Percentiles rank a stretch among this genome's conserved stretches.
These are phyloP conservation scores for Skeletonema potamos DNA, from an alignment of 108 stramenopile genomes.

Conservation along the genomic window DNA sequence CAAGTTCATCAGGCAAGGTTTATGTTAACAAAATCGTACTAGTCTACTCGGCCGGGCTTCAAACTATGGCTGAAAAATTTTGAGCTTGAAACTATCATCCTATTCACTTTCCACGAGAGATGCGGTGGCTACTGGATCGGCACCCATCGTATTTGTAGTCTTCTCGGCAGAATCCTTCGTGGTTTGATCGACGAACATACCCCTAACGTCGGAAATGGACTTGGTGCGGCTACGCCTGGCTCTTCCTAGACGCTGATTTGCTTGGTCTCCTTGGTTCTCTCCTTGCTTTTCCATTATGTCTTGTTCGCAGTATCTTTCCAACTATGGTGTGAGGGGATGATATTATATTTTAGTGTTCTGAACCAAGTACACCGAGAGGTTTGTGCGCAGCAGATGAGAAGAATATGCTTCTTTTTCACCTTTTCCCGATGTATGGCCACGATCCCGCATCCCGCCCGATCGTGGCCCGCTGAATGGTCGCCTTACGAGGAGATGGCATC, in stretches of 20 bases:
- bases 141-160: neutral
- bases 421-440: no score
- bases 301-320: neutral
- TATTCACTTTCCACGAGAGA: neutral
- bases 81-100: neutral
- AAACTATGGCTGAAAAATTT: neutral
- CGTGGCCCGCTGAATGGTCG: no score
- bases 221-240: neutral
- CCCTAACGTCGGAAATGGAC: neutral
- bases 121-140: neutral
- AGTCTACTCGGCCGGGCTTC: neutral
- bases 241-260: neutral
- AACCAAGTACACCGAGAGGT: neutral
- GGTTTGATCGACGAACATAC: neutral
- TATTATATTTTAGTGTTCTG: neutral
- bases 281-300: neutral
- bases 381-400: no score
- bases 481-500: no score
- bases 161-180: neutral
- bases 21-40: neutral
- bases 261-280: neutral
- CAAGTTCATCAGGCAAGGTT: neutral
- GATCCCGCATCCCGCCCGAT: no score
- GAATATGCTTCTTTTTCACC: no score
- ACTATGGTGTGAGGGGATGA: neutral